Conservation (phyloP, 345 rosid genomes). For the Viola odorata region DNA sequence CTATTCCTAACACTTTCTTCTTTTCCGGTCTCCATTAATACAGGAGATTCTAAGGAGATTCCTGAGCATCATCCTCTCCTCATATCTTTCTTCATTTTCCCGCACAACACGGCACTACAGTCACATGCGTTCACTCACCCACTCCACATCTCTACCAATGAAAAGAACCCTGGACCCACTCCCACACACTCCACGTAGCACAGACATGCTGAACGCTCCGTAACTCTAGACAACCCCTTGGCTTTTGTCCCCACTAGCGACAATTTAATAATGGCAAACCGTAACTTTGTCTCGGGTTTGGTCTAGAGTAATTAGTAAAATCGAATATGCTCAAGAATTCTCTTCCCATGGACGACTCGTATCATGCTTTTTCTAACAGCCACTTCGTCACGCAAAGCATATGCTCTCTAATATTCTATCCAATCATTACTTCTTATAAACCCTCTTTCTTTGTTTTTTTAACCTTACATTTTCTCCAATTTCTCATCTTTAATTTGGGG, state of each 20-base stretch:
- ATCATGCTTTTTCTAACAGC: slow-evolving; percentile 28
- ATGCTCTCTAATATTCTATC: slow-evolving; percentile 50
- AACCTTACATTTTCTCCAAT: neutral
- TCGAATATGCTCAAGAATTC: slow-evolving; percentile 56
- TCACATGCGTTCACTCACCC: neutral
- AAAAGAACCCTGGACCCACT: neutral
- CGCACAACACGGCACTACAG: neutral
- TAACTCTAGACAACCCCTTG: neutral
- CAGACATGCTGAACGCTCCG: neutral
- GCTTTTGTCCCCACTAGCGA: neutral
- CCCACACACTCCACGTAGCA: neutral
- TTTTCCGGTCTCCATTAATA: neutral
- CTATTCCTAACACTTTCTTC: too few species aligned
- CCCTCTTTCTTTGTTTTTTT: neutral
- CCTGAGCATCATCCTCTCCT: slow-evolving; percentile 9
- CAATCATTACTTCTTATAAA: slow-evolving; percentile 3
- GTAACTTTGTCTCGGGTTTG: neutral
- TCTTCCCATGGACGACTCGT: slow-evolving; percentile 31
- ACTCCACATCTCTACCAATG: neutral
- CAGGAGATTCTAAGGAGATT: slow-evolving; percentile 28
- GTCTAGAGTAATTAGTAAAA: slow-evolving; percentile 8
- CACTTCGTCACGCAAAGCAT: slow-evolving; percentile 65
- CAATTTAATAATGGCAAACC: neutral
- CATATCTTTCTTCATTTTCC: too few species aligned
- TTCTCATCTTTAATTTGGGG: neutral